Evolutionary conservation across 2,329 filamentous ascomycete genomes (phyloP), one percentile per base, ranked within the genome.

Genomic region (Chaetomiaceae sp.): DNA sequence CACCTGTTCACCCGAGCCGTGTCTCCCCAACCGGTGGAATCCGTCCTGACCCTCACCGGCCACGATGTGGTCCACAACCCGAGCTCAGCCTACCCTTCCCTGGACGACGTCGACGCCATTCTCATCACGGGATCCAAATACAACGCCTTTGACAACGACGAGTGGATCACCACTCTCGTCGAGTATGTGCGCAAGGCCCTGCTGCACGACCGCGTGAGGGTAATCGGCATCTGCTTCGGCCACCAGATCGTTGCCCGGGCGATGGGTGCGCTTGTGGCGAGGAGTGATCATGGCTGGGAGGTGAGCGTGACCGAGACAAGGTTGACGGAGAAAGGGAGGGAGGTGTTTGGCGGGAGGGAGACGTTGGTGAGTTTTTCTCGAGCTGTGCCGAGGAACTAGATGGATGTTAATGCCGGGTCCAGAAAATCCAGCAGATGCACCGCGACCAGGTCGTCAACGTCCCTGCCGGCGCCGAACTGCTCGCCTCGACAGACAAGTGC

Each of bases 211-310:
- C 74, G 82, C 0, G 80, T 94, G 7, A 80, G 83, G 33, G 71
- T 91, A n/a, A 76, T 95, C 15, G 90, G 89, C 11, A 79, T 94
- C 15, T 95, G 90, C 70, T 95, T 92, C 68, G 90, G 90, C 5
- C 90, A 95, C 68, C 89, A 95, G 73, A 91, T 95, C 63, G 73
- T 94, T 39, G 89, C 81, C 1, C 78, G 89, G 48, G 88, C 89
- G 1, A 66, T 91, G 61, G 88, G 83, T 3, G 79, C 73, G 19
- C 79, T 81, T 61, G 87, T 95, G 2, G 84, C 77, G 33, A 73
- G 83, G 50, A 88, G 82, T 66, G 77, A 83, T 22, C 69, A 73
- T 19, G 89, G 89, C 2, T 95, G 90, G 91, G 91, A 95, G 71
- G 73, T 88, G n/a, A 83, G 86, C 46, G 89, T 94, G 3, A 81